Conservation (phyloP, 2,329 filamentous ascomycete genomes). For the Arachnopeziza araneosa region DNA sequence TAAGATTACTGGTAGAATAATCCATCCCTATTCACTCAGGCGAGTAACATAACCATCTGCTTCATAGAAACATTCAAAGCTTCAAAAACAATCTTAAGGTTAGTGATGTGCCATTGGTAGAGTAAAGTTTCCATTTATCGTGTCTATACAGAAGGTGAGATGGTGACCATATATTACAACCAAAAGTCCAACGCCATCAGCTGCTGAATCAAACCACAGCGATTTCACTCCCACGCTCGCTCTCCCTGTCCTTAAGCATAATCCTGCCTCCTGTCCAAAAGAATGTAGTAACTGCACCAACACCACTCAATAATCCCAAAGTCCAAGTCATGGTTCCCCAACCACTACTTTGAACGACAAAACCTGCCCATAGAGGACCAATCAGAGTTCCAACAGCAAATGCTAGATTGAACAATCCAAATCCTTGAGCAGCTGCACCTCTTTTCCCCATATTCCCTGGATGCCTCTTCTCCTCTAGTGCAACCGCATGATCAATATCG, state of each 20-base stretch:
- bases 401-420: conserved; percentile 49
- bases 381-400: conserved; percentile 46
- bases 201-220: too few relatives aligned
- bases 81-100: too few relatives aligned
- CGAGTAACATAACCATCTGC: too few relatives aligned
- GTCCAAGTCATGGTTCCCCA: conserved; percentile 51
- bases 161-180: too few relatives aligned
- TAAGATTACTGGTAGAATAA: too few relatives aligned
- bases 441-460: conserved; percentile 22
- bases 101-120: too few relatives aligned
- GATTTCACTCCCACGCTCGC: not conserved
- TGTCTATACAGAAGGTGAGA: too few relatives aligned
- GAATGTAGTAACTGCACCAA: conserved; percentile 44
- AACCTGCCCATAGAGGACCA: conserved; percentile 50
- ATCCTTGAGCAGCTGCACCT: conserved; percentile 51
- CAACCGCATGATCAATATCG: conserved; percentile 53
- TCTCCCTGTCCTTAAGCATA: conserved; percentile 18
- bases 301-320: conserved; percentile 42
- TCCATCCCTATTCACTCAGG: too few relatives aligned
- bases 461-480: conserved; percentile 42
- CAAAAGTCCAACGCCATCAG: too few relatives aligned
- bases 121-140: too few relatives aligned
- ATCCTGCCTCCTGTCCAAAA: conserved; percentile 45
- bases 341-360: conserved; percentile 40
- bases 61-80: too few relatives aligned